Conservation (phyloP, 1,284 basidiomycete species). For the Cutaneotrichosporon daszewskae region DNA sequence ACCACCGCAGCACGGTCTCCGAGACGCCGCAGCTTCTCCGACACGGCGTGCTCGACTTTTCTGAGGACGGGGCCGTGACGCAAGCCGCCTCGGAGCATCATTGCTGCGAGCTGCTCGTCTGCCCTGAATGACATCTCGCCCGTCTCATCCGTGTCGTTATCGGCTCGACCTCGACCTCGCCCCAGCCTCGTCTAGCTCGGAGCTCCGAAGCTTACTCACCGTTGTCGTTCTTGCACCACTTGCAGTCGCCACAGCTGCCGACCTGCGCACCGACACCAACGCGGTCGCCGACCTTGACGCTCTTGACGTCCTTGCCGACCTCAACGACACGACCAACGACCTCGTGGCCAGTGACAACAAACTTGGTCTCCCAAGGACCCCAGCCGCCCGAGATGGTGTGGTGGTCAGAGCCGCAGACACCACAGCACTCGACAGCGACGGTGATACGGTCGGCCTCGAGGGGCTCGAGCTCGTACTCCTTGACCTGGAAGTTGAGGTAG, state of each 20-base stretch:
- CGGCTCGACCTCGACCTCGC: too few relatives aligned
- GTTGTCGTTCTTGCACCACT: slow-evolving; percentile 43
- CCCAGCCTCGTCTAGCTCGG: too few relatives aligned
- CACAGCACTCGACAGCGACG: slow-evolving; percentile 65
- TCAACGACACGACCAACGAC: slow-evolving; percentile 50
- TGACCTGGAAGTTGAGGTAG: slow-evolving; percentile 53
- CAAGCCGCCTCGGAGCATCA: too few relatives aligned
- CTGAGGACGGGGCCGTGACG: too few relatives aligned
- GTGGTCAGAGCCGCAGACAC: slow-evolving; percentile 44
- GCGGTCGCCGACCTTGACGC: slow-evolving; percentile 50
- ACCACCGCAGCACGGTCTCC: too few relatives aligned
- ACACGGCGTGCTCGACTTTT: too few relatives aligned
- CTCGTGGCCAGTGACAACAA: slow-evolving; percentile 51
- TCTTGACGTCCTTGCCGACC: slow-evolving; percentile 46
- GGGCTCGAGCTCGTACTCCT: slow-evolving; percentile 60
- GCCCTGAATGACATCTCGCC: too few relatives aligned
- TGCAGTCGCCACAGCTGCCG: slow-evolving; percentile 43
- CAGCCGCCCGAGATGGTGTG: slow-evolving; percentile 48
- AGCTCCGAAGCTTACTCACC: slow-evolving; percentile 27
- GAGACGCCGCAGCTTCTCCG: too few relatives aligned
- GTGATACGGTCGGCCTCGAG: slow-evolving; percentile 59
- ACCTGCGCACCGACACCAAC: slow-evolving; percentile 52
- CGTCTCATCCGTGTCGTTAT: too few relatives aligned
- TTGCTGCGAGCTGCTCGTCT: too few relatives aligned
- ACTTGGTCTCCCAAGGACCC: slow-evolving; percentile 40